Base-by-base conservation (phyloP, 768 basidiomycete species). In the Trichaptum fuscoviolaceum region DNA sequence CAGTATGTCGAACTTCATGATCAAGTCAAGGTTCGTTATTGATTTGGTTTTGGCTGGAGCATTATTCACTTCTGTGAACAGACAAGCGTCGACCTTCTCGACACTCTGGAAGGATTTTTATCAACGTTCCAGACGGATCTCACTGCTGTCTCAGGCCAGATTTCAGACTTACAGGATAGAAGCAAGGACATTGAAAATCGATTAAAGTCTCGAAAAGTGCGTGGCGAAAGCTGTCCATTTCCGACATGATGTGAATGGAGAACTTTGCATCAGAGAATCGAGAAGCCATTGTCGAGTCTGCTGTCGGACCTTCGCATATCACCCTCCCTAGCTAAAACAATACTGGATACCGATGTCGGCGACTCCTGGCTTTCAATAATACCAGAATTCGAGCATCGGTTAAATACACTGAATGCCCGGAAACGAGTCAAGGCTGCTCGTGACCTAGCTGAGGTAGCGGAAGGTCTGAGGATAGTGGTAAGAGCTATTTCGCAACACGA, bases 71-170 rank as follows among this genome's bases (percentile, higher is more conserved):
- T 27, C 30, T 35, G 69, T 66, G 66, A 70, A 65, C 30, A 99
- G 96, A 90, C 93, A 18, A 96, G 96, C 72, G 84, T 92, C 17
- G 83, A 82, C 67, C 84, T 99, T 23, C 82, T 99, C 64, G 89
- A 94, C 73, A 93, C 93, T 0, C 83, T 99, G 2, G 90, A 97
- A 70, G 83, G 87, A 1, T 99, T 99, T 76, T 83, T 99, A 12
- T 95, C 94, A 1, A 97, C 93, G 0, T 99, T 99, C 73, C 96
- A 98, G 77, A 90, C 84, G 71, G 96, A 99, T 76, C 82, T 99
- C 24, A 92, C 94, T 6, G 89, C 90, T 1, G 97, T 99, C 10
- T 98, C 97, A 1, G 93, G 95, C 2, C 96, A 99, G 75, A 96
- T 99, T 75, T 91, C 93, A 0, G 94, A 98, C 69, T 82, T 99